phyloP scores from a whole-genome alignment of 805 yeast species.

The Candida ortonii region DNA sequence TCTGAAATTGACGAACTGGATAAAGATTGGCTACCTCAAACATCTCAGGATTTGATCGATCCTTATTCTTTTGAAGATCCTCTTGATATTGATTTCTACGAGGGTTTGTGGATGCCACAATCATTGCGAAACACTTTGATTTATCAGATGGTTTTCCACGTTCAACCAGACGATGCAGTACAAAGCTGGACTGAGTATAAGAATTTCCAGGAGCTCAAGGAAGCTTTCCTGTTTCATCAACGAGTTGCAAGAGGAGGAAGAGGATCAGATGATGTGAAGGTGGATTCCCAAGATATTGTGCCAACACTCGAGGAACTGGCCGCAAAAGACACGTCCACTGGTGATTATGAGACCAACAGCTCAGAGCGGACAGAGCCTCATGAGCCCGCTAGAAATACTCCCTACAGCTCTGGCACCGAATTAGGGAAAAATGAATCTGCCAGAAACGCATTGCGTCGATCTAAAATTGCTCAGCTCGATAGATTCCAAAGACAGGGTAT shows the following conservation, averaged over 20 bases:
- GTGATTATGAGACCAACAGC: conserved; percentile 1
- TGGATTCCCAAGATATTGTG: background rate
- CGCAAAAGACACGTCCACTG: background rate
- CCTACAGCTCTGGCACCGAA: conserved; percentile 8
- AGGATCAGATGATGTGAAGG: conserved; percentile 1
- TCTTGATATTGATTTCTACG: conserved; percentile 71
- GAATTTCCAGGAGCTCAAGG: conserved; percentile 54
- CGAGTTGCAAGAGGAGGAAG: conserved; percentile 12
- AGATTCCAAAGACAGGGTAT: conserved; percentile 23
- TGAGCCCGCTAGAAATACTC: conserved; percentile 7
- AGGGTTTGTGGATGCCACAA: conserved; percentile 78
- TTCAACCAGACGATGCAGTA: conserved; percentile 95
- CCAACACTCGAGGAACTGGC: background rate
- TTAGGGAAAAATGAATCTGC: conserved; percentile 9
- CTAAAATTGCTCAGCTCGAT: conserved; percentile 30
- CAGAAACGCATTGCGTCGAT: conserved; percentile 23
- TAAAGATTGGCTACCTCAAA: conserved; percentile 35
- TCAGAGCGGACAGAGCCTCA: too few species aligned
- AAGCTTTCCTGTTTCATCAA: conserved; percentile 47
- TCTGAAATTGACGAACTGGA: conserved; percentile 41
- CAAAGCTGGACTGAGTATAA: conserved; percentile 87
- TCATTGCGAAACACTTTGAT: conserved; percentile 82
- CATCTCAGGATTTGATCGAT: conserved; percentile 53
- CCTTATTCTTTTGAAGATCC: conserved; percentile 93
- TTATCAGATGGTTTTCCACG: conserved; percentile 81